Base-by-base conservation (phyloP, 345 rosid genomes). In the Noccaea bulbosa region DNA sequence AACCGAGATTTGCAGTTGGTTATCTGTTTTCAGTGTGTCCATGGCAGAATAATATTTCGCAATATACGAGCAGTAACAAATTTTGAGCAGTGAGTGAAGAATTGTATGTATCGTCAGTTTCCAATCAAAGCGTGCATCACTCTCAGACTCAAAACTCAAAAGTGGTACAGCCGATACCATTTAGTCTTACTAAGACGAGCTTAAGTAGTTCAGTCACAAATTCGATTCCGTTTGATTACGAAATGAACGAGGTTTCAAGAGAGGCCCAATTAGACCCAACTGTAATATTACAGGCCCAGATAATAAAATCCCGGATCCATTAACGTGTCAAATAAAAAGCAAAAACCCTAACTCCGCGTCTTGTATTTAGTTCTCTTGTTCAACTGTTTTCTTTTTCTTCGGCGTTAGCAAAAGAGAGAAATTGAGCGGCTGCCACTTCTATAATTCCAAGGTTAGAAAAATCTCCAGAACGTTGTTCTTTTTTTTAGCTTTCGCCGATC, bases 391-490 rank as follows among this genome's bases (percentile, higher is more conserved):
- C 39, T 22, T 3, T 16, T 10, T 30, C 71, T 8, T 35, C 57
- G 51, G 7, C 50, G 2, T 35, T n/a, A 35, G 70, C 58, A 1
- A 10, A 20, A 56, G 58, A 47, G 58, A 2, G 22, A 20, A 20
- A 11, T 64, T 16, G 65, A 15, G 71, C 77, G 66, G 77, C 77
- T 55, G 60, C 60, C 41, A 64, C 39, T 73, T 65, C 44, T 33
- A 41, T 8, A 0, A n/a, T n/a, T 72, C 6, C 52, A 56, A 65
- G 71, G 77, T 56, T 65, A 44, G 51, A 11, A 39, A 33, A 35
- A 27, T 16, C 59, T 39, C n/a, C 20, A 24, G 2, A 55, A 30
- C 8, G 24, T 38, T 5, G 24, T 11, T 44, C 14, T 8, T 55
- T 0, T 55, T 0, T 44, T 71, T 16, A 1, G 8, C 1, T 2